Conservation (phyloP, 2,329 filamentous ascomycete species). For the Nemania sp. region DNA sequence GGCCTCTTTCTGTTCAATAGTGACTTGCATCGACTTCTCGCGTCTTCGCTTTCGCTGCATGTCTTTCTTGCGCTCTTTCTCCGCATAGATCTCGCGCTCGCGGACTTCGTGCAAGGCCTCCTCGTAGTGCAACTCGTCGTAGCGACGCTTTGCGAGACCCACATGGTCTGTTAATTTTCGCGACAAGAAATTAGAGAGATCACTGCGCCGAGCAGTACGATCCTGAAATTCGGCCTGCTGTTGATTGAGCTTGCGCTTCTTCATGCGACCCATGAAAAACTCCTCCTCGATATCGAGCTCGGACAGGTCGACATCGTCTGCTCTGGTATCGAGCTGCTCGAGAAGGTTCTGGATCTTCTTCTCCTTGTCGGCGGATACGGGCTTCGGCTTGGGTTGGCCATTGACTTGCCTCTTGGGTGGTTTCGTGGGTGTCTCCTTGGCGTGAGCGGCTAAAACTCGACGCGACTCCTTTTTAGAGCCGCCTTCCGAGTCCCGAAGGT, state of each 20-base stretch:
- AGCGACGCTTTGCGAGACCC: constrained; percentile 78
- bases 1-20: constrained; percentile 88
- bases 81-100: constrained; percentile 88
- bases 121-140: constrained; percentile 80
- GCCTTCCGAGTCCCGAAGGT: constrained; percentile 62
- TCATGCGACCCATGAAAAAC: constrained; percentile 66
- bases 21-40: constrained; percentile 95
- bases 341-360: constrained; percentile 77
- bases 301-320: constrained; percentile 57
- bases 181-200: constrained; percentile 69
- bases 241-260: constrained; percentile 77
- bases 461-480: constrained; percentile 61
- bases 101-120: constrained; percentile 88
- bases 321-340: constrained; percentile 56
- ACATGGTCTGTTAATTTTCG: constrained; percentile 76
- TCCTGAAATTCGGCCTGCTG: constrained; percentile 72
- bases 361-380: constrained; percentile 69
- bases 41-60: constrained; percentile 97
- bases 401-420: constrained; percentile 71
- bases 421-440: constrained; percentile 61
- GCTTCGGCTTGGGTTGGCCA: constrained; percentile 64
- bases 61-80: constrained; percentile 99
- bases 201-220: constrained; percentile 70
- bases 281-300: constrained; percentile 60
- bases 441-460: constrained; percentile 62